Evolutionary conservation across 2,329 filamentous ascomycete species (phyloP).

Genomic region (Pseudocercospora cruenta): DNA sequence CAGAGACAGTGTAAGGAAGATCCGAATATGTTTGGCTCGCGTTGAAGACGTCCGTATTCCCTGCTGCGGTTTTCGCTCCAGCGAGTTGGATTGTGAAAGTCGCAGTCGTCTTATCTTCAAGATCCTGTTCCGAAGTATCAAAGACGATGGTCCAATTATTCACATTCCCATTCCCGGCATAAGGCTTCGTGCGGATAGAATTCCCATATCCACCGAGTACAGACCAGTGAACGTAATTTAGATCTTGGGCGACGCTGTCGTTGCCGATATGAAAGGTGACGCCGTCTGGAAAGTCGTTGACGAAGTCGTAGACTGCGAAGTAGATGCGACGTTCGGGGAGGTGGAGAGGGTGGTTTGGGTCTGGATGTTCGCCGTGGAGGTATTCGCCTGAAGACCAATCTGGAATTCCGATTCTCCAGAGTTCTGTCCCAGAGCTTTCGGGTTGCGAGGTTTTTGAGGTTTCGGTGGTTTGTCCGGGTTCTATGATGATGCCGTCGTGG

Average conservation of each 20-base stretch:
- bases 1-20: conserved; percentile 55
- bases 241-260: conserved; percentile 53
- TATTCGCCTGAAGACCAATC: conserved; percentile 66
- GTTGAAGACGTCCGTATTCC: conserved; percentile 65
- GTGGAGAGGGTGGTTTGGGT: conserved; percentile 53
- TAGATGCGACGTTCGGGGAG: conserved; percentile 65
- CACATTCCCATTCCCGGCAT: conserved; percentile 51
- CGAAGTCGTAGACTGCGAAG: conserved; percentile 64
- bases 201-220: conserved; percentile 63
- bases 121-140: conserved; percentile 48
- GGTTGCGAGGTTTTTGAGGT: conserved; percentile 54
- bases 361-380: conserved; percentile 58
- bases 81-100: conserved; percentile 67
- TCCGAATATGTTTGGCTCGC: conserved; percentile 57
- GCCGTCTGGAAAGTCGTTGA: conserved; percentile 61
- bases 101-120: conserved; percentile 48
- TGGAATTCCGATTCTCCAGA: conserved; percentile 66
- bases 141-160: conserved; percentile 66
- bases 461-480: conserved; percentile 46
- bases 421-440: conserved; percentile 60
- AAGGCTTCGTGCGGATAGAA: conserved; percentile 48
- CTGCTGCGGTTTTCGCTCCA: conserved; percentile 63
- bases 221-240: conserved; percentile 70
- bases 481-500: conserved; percentile 55
- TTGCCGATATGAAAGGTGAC: conserved; percentile 62